phyloP scores from a whole-genome alignment of 495 filamentous ascomycete species.

The Sporormia fimetaria region DNA sequence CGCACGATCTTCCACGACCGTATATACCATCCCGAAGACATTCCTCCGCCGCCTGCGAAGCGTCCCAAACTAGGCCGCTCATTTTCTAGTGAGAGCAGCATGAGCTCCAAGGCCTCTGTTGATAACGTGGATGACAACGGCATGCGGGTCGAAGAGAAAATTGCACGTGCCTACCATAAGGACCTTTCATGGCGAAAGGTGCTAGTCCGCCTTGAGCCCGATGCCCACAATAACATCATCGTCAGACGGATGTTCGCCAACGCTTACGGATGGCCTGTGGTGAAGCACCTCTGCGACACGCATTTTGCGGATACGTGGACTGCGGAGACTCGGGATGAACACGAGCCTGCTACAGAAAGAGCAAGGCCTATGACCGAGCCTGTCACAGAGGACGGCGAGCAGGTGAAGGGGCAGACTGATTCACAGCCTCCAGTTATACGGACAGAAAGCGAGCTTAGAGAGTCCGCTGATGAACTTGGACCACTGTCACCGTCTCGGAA shows the following conservation, averaged over 20 bases:
- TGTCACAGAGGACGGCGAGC: constrained; percentile 37
- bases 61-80: constrained; percentile 37
- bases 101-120: constrained; percentile 15
- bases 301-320: constrained; percentile 67
- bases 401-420: constrained; percentile 49
- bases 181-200: constrained; percentile 92
- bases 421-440: constrained; percentile 60
- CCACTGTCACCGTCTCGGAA: constrained; percentile 13
- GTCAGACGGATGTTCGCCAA: constrained; percentile 94
- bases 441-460: constrained; percentile 31
- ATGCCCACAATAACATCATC: constrained; percentile 97
- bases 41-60: constrained; percentile 63
- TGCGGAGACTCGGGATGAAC: constrained; percentile 48
- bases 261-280: constrained; percentile 92
- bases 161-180: constrained; percentile 85
- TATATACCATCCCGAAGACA: constrained; percentile 85
- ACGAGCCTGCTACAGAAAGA: constrained; percentile 40
- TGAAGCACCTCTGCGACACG: constrained; percentile 85
- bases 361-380: constrained; percentile 36
- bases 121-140: constrained; percentile 32
- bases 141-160: constrained; percentile 94
- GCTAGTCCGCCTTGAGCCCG: constrained; percentile 84
- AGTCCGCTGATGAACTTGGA: constrained; percentile 30
- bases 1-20: constrained; percentile 96
- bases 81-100: constrained; percentile 34